These are phyloP conservation scores for Penicillium sp. DNA, from an alignment of 2,329 filamentous ascomycete species.

Conservation along the genomic window DNA sequence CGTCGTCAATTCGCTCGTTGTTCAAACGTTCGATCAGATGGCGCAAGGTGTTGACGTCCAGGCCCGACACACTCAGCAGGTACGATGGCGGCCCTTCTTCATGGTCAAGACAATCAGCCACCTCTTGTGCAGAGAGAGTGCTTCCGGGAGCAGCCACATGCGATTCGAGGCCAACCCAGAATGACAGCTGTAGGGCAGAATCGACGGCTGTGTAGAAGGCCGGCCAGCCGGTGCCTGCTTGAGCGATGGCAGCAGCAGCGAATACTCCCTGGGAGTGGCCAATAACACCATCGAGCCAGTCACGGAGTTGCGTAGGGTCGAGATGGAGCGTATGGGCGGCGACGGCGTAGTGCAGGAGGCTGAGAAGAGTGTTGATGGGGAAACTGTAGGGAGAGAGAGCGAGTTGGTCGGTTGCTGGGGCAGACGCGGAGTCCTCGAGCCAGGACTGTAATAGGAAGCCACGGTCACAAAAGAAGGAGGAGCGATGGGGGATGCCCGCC, in stretches of 20 bases:
- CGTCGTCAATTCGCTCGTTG: slow-evolving; percentile 20
- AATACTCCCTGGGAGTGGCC: slow-evolving; percentile 48
- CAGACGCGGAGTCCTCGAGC: neutral
- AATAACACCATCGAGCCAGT: neutral
- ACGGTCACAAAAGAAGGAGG: neutral
- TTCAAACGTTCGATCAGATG: slow-evolving; percentile 30
- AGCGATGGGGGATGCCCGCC: neutral
- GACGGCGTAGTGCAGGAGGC: slow-evolving; percentile 19
- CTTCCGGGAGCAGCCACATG: slow-evolving; percentile 27
- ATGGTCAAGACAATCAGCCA: slow-evolving; percentile 21
- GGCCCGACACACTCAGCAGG: slow-evolving; percentile 11
- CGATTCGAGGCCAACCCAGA: slow-evolving; percentile 40
- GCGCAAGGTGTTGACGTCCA: neutral
- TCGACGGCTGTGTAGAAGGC: slow-evolving; percentile 33
- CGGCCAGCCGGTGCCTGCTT: slow-evolving; percentile 34
- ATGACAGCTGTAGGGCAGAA: slow-evolving; percentile 37
- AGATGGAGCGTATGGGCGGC: neutral
- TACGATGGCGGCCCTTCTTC: neutral
- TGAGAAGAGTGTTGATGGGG: slow-evolving; percentile 42
- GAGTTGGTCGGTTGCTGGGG: neutral
- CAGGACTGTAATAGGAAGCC: neutral
- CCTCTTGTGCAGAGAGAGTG: slow-evolving; percentile 21
- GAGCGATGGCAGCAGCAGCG: slow-evolving; percentile 39
- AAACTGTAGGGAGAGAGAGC: slow-evolving; percentile 31
- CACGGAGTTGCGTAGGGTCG: slow-evolving; percentile 1